phyloP scores from a whole-genome alignment of 345 rosid genomes.

The Boechera stricta region DNA sequence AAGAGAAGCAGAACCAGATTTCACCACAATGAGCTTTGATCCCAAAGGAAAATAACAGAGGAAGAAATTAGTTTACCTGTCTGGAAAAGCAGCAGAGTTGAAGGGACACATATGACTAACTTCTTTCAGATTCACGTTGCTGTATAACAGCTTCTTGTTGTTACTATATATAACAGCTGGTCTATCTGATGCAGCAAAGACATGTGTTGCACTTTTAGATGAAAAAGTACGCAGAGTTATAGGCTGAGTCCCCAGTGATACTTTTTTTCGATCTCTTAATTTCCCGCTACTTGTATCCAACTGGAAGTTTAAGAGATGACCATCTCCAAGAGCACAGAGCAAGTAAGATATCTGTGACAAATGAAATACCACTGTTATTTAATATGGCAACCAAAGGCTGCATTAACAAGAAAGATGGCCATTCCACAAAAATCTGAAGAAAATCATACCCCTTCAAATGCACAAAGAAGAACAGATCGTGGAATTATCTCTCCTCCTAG shows the following conservation, averaged over 20 bases:
- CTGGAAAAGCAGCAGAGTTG: constrained; percentile 96
- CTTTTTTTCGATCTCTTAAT: constrained; percentile 83
- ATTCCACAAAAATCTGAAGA: not conserved
- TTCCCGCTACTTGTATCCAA: constrained; percentile 76
- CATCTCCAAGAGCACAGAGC: constrained; percentile 98
- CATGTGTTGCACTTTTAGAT: constrained; percentile 83
- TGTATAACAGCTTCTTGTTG: constrained; percentile 90
- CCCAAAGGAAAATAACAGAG: not conserved
- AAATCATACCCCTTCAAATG: constrained; percentile 90
- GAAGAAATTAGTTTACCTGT: constrained; percentile 57
- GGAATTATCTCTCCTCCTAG: constrained; percentile 98
- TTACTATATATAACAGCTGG: constrained; percentile 94
- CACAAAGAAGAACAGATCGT: constrained; percentile 87
- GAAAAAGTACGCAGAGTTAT: constrained; percentile 90
- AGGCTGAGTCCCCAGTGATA: constrained; percentile 92
- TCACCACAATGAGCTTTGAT: constrained; percentile 22
- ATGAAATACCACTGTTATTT: constrained; percentile 19
- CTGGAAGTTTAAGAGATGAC: constrained; percentile 85
- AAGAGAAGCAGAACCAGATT: constrained; percentile 31
- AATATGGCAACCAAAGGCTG: constrained; percentile 12
- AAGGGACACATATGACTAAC: constrained; percentile 97
- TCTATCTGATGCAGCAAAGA: constrained; percentile 93
- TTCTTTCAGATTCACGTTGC: constrained; percentile 96
- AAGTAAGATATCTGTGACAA: constrained; percentile 75
- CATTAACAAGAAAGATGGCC: constrained; percentile 24